Evolutionary conservation across 208 protist species (phyloP), one percentile per base, ranked within the genome.

Genomic region (Acanthamoeba triangularis): DNA sequence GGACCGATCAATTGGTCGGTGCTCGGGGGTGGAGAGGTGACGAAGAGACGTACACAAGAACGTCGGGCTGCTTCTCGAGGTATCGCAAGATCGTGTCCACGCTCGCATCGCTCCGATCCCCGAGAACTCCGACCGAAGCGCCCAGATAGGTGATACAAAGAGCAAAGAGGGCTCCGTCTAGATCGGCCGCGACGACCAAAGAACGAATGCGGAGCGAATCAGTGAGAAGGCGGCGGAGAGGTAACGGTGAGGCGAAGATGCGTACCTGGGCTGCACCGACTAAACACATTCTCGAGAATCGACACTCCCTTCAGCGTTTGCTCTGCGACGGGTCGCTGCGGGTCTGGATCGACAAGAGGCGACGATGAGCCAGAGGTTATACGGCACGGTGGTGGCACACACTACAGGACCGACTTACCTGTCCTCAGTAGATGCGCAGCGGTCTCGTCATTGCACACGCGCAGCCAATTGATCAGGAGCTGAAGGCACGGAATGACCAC

Each of bases 131-230:
- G 23, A 59, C 35, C 16, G 37, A 61, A 33, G 47, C 78, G 54
- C 78, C 78, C 4, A 87, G 78, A 23, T 87, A 87, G 37, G 78
- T 59, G 37, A 87, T 37, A 37, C 41, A n/a, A 8, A 87, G 78
- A 14, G 78, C 78, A 59, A 87, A 87, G 44, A 87, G 56, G 41
- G 49, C 47, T 20, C 78, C 78, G 56, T 49, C 78, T 87, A 25
- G n/a, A n/a, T 6, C n/a, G 41, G 14, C 10, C n/a, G 23, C 8
- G 18, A 33, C 67, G n/a, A 35, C 35, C 25, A 23, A 37, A 18
- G 11, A 20, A 18, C 52, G 52, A 56, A 56, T 0, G 8, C 11
- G 11, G 5, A 56, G 52, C 52, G 8, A 7, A 7, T 6, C 14
- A 18, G 52, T 56, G 52, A 18, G 52, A 11, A 56, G 11, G 25